phyloP scores from a whole-genome alignment of 2,329 filamentous ascomycete species.

The Penicillium sp. region DNA sequence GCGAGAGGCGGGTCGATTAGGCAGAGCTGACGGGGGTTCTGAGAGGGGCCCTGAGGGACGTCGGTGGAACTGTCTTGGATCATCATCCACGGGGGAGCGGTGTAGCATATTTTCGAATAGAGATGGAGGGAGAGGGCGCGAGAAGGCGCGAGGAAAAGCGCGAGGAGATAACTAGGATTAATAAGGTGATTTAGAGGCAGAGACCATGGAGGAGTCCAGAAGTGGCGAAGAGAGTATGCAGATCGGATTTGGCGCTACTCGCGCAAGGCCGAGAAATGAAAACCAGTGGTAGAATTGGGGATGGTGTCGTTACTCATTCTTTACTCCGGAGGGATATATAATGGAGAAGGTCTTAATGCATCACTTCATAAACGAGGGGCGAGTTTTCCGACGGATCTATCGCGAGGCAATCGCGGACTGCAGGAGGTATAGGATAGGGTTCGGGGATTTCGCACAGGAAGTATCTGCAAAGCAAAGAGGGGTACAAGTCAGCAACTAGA shows the following conservation, averaged over 20 bases:
- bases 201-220: neutral
- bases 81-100: conserved; percentile 28
- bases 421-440: conserved; percentile 9
- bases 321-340: conserved; percentile 3
- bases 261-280: conserved; percentile 3
- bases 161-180: neutral
- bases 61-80: conserved; percentile 25
- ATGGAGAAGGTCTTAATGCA: conserved; percentile 12
- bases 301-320: conserved; percentile 19
- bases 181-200: conserved; percentile 4
- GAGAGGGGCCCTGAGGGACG: conserved; percentile 22
- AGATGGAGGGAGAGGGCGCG: conserved; percentile 3
- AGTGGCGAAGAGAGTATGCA: conserved; percentile 6
- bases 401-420: conserved; percentile 8
- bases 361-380: conserved; percentile 13
- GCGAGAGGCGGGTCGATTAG: conserved; percentile 25
- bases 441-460: conserved; percentile 6
- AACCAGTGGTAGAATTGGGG: conserved; percentile 11
- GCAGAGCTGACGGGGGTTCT: conserved; percentile 16
- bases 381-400: conserved; percentile 8
- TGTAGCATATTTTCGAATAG: conserved; percentile 30
- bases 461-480: conserved; percentile 1
- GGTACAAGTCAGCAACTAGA: conserved; percentile 1
- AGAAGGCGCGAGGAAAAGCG: neutral
- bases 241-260: no score